Base-by-base conservation (phyloP, 2,329 filamentous ascomycete species). In the Cephalotrichum gorgonifer region DNA sequence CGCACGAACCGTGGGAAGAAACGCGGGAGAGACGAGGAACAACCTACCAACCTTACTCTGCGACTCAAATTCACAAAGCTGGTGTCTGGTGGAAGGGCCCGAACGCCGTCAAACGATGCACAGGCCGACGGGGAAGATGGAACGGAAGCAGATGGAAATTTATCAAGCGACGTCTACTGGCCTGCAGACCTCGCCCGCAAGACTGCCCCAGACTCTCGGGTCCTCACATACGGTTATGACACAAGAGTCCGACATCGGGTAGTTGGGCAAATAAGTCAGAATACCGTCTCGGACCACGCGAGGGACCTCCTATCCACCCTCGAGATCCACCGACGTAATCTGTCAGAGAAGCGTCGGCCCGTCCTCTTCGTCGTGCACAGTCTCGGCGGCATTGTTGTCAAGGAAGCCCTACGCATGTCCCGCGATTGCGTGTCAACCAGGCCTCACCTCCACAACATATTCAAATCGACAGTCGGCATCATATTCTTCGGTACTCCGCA, bases 401-500 rank as follows among this genome's bases (percentile, higher is more conserved):
- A 65, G 26, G 58, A 64, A 28, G 45, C 41, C 17, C 35, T 56
- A 7, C 33, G 47, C 22, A 49, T 15, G 42, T 55, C 55, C 26
- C 49, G 35, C 3, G 45, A 47, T 42, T 43, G 17, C 11, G 33
- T 7, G 12, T 12, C 26, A 8, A 35, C 14, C 5, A 51, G 56
- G 4, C 8, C 48, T 6, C 47, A 57, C 11, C 47, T 62, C 6
- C 43, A 28, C 12, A 3, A 7, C 7, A 44, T 55, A 14, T 60
- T 60, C n/a, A 31, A 57, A 1, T 54, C 58, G 0, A 63, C 61
- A 0, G 44, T 30, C 0, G 61, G 59, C 1, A 39, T 65, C 3
- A 35, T 67, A 0, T 67, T 68, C 30, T 59, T 67, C 11, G 64
- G 64, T 0, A 66, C 63, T 0, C 64, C 64, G 0, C 64, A 66